A percentile compares a stretch with the other conserved stretches of the same genome.
Conservation (phyloP, 371 early-diverging fungal species). For the Nematocida minor region DNA sequence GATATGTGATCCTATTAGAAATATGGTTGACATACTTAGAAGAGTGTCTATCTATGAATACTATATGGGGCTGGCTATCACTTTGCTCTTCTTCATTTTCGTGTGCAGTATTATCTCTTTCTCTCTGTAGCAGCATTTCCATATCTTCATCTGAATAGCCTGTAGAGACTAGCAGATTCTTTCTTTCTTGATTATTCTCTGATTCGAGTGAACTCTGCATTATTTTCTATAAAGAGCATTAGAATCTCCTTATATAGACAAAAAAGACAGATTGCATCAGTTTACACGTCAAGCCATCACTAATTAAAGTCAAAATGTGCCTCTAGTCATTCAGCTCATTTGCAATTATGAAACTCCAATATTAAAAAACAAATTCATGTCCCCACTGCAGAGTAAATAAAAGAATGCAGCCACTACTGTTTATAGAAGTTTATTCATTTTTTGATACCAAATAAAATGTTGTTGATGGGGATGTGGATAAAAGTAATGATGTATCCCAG, state of each 20-base stretch:
- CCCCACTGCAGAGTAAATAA: not conserved
- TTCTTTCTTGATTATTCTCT: no score
- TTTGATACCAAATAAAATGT: conserved; percentile 60
- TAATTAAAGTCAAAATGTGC: not conserved
- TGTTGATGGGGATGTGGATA: conserved; percentile 65
- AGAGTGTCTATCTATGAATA: no score
- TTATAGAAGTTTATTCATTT: conserved; percentile 15
- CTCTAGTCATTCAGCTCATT: not conserved
- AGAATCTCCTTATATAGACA: not conserved
- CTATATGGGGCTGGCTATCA: no score
- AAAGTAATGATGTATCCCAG: conserved; percentile 63
- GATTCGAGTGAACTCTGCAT: no score
- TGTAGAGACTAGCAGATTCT: no score
- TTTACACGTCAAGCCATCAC: not conserved
- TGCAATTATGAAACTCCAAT: not conserved
- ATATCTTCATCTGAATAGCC: no score
- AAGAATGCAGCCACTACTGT: not conserved
- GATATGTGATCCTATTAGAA: no score
- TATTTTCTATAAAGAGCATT: no score
- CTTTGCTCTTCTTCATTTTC: no score
- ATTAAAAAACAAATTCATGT: not conserved
- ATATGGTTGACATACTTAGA: no score
- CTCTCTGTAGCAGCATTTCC: no score
- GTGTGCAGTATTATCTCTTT: no score
- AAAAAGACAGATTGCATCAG: not conserved